A percentile compares a stretch with the other conserved stretches of the same genome.
Evolutionary conservation across 495 filamentous ascomycete genomes (phyloP).

Genomic region (Neurospora sublineolata): DNA sequence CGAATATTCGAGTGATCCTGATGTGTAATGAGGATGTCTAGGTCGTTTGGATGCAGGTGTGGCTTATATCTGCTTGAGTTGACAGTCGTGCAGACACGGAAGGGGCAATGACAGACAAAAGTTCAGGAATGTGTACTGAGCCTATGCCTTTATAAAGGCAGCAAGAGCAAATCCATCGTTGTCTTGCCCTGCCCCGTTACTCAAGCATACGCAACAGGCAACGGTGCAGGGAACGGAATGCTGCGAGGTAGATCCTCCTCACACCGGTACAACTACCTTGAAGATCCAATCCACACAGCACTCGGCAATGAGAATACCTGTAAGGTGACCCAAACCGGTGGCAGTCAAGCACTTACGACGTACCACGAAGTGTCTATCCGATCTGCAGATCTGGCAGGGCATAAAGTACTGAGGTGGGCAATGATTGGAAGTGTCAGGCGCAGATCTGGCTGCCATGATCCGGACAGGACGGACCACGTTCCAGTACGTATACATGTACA

Average conservation of each 20-base stretch:
- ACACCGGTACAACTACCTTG: slow-evolving; percentile 4
- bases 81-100: neutral
- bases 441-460: slow-evolving; percentile 11
- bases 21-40: neutral
- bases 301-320: neutral
- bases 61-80: neutral
- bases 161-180: neutral
- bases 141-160: neutral
- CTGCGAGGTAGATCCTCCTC: neutral
- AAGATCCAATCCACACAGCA: slow-evolving; percentile 1
- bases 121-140: neutral
- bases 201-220: neutral
- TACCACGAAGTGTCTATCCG: neutral
- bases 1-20: neutral
- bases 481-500: neutral
- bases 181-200: neutral
- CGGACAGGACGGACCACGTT: neutral
- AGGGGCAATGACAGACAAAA: neutral
- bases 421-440: neutral
- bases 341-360: neutral
- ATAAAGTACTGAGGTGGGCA: neutral
- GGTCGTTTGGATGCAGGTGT: neutral
- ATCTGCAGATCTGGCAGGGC: neutral
- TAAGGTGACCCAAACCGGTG: neutral
- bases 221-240: neutral